These are phyloP conservation scores for Exophiala calicioides DNA, from an alignment of 2,329 filamentous ascomycete species.

Conservation along the genomic window DNA sequence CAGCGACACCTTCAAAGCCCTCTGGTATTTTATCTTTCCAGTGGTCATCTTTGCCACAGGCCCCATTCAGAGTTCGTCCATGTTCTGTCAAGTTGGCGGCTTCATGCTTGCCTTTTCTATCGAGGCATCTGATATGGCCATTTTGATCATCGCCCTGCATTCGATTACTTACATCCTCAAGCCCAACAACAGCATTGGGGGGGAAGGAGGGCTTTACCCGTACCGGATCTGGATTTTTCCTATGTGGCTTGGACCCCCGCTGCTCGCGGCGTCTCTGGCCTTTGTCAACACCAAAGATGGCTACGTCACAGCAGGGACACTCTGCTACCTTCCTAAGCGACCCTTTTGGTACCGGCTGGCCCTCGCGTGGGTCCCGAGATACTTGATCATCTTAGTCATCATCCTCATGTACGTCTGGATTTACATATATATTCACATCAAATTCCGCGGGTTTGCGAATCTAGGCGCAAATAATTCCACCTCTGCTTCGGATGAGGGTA, in stretches of 20 bases:
- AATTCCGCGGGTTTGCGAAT: constrained; percentile 42
- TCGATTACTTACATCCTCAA: constrained; percentile 71
- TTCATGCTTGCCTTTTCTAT: constrained; percentile 68
- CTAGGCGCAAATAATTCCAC: constrained; percentile 18
- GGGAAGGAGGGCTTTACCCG: constrained; percentile 67
- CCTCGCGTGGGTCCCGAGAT: constrained; percentile 72
- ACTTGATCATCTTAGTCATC: constrained; percentile 66
- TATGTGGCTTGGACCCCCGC: constrained; percentile 59
- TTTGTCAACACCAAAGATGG: constrained; percentile 58
- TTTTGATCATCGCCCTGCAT: constrained; percentile 73
- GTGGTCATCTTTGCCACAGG: constrained; percentile 58
- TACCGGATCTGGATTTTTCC: constrained; percentile 63
- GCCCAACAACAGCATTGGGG: constrained; percentile 45
- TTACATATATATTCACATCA: constrained; percentile 64
- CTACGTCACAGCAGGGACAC: constrained; percentile 65
- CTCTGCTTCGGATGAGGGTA: constrained; percentile 1
- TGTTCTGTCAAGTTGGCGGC: constrained; percentile 68
- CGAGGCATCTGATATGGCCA: constrained; percentile 66
- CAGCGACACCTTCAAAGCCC: constrained; percentile 69
- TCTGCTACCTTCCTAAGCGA: constrained; percentile 68
- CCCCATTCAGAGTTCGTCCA: constrained; percentile 51
- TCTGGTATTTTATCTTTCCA: constrained; percentile 68
- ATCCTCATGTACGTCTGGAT: constrained; percentile 66
- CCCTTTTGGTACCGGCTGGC: constrained; percentile 69
- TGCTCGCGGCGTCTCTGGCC: constrained; percentile 62